Evolutionary conservation across 768 basidiomycete genomes (phyloP).

Genomic region (Galerina sulciceps): DNA sequence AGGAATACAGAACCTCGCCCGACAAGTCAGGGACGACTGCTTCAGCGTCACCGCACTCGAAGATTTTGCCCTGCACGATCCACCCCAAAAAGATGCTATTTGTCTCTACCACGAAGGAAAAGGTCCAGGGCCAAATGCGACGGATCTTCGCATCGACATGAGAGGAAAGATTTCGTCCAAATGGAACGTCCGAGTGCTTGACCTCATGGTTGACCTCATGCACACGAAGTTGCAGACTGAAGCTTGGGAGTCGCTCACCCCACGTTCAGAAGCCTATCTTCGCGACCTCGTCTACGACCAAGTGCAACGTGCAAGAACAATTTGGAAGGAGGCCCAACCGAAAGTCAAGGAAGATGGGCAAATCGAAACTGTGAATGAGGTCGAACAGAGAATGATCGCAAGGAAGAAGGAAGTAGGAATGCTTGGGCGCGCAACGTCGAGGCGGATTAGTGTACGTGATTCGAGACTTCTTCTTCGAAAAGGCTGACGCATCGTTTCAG

Average conservation of each 20-base stretch:
- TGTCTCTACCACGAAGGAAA: neutral
- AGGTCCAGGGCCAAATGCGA: conserved; percentile 11
- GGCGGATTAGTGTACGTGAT: neutral
- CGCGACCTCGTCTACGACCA: conserved; percentile 8
- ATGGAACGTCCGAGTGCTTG: conserved; percentile 10
- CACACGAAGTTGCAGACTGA: neutral
- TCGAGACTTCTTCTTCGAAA: neutral
- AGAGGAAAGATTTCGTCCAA: conserved; percentile 10
- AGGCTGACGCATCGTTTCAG: neutral
- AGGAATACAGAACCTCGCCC: too few species aligned
- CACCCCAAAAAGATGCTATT: neutral
- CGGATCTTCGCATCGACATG: conserved; percentile 11
- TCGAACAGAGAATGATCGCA: conserved; percentile 11
- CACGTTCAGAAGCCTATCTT: conserved; percentile 10
- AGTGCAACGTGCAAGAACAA: conserved; percentile 1
- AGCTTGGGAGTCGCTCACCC: conserved; percentile 3
- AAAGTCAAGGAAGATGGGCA: conserved; percentile 14
- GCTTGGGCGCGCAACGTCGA: neutral
- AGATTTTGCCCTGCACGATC: neutral
- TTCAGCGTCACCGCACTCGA: neutral
- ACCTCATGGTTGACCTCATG: conserved; percentile 10
- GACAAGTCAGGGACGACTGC: too few species aligned
- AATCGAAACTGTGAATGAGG: conserved; percentile 12
- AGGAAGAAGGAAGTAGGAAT: neutral
- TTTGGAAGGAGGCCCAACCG: conserved; percentile 13